phyloP scores from a whole-genome alignment of 345 rosid genomes.

The Eucalyptus erythrocorys region DNA sequence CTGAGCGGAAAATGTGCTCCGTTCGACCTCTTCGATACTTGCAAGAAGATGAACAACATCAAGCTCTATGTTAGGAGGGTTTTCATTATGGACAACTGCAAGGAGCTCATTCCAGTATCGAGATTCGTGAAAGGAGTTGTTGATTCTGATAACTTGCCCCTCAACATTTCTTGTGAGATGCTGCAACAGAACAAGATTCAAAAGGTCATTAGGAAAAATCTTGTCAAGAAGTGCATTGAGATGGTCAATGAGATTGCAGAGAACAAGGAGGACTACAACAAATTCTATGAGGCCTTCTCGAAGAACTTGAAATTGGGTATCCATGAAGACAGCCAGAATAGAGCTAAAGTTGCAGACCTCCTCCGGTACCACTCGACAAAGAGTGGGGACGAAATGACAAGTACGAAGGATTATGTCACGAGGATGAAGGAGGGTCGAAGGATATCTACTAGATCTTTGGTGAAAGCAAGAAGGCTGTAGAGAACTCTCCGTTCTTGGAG shows the following conservation, averaged over 20 bases:
- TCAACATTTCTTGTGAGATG: slow-evolving; percentile 33
- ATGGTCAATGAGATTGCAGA: slow-evolving; percentile 34
- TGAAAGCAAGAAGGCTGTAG: slow-evolving; percentile 35
- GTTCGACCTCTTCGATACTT: no score
- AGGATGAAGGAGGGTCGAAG: slow-evolving; percentile 39
- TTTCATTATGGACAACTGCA: no score
- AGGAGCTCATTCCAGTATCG: no score
- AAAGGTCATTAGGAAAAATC: slow-evolving; percentile 34
- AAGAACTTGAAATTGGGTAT: slow-evolving; percentile 36
- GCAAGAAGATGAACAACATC: no score
- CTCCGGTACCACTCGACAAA: slow-evolving; percentile 32
- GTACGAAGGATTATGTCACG: slow-evolving; percentile 32
- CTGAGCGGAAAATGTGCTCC: no score
- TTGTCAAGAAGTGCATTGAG: slow-evolving; percentile 38
- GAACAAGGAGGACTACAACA: slow-evolving; percentile 32
- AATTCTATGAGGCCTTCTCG: slow-evolving; percentile 30
- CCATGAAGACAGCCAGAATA: slow-evolving; percentile 36
- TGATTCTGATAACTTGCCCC: no score
- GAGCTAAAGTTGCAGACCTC: slow-evolving; percentile 23
- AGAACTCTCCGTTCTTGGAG: slow-evolving; percentile 39
- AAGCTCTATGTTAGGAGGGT: no score
- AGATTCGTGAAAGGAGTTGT: no score
- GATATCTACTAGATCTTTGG: slow-evolving; percentile 38
- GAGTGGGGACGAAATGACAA: slow-evolving; percentile 27
- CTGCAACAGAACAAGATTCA: slow-evolving; percentile 41